Evolutionary conservation across 1,284 basidiomycete species (phyloP).

Genomic region (Boletus sp.): DNA sequence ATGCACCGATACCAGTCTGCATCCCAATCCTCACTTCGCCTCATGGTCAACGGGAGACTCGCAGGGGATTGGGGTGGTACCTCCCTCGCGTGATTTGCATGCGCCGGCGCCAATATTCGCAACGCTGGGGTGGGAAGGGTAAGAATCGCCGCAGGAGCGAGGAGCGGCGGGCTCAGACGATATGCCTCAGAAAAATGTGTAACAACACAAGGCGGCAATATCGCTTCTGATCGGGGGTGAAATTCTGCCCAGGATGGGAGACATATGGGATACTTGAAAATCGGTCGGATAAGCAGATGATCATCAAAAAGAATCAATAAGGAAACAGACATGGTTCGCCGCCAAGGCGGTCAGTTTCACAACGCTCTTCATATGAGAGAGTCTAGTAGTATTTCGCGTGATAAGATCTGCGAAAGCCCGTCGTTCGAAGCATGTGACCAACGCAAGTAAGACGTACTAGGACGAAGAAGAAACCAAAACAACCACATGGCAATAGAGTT

Average conservation of each 20-base stretch:
- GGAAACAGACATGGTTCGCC: constrained; percentile 56
- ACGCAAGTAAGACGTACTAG: constrained; percentile 43
- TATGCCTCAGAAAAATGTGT: constrained; percentile 44
- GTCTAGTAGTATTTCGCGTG: constrained; percentile 37
- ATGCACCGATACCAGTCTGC: constrained; percentile 60
- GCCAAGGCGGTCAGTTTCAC: constrained; percentile 63
- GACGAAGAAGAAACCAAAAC: constrained; percentile 65
- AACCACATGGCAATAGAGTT: constrained; percentile 69
- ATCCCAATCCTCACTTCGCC: constrained; percentile 49
- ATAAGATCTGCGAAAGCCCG: constrained; percentile 39
- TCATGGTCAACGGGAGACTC: constrained; percentile 20
- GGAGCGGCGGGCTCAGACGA: constrained; percentile 51
- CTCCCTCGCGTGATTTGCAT: constrained; percentile 35
- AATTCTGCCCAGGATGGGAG: constrained; percentile 59
- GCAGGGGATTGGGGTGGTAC: constrained; percentile 37
- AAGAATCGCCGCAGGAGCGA: constrained; percentile 68
- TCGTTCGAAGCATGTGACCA: neutral
- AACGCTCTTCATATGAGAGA: constrained; percentile 46
- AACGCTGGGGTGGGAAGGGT: constrained; percentile 60
- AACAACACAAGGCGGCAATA: constrained; percentile 26
- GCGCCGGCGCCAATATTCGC: constrained; percentile 33
- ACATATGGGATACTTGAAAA: constrained; percentile 56
- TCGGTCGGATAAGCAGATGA: constrained; percentile 8
- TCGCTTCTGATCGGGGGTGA: constrained; percentile 33
- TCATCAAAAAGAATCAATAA: neutral